These are phyloP conservation scores for Plasmodium reichenowi DNA, from an alignment of 169 alveolate species.

Conservation along the genomic window DNA sequence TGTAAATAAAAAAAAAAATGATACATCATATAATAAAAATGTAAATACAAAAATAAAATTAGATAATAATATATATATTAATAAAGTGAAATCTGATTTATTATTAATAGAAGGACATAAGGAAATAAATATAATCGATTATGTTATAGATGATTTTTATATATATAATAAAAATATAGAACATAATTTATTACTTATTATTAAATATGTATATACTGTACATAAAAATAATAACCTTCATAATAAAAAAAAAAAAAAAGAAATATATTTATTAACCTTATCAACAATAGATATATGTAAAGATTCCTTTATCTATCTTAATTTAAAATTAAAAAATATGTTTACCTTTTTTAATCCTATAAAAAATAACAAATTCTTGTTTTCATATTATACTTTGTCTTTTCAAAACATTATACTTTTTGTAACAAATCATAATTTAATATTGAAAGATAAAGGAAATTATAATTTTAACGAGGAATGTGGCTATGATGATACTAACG, in stretches of 20 bases:
- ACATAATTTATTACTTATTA: slow-evolving; percentile 32
- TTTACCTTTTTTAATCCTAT: slow-evolving; percentile 64
- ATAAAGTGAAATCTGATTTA: slow-evolving; percentile 29
- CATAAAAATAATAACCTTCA: background rate
- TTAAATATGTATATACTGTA: slow-evolving; percentile 26
- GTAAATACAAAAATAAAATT: background rate
- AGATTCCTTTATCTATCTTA: slow-evolving; percentile 30
- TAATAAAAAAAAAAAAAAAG: slow-evolving; percentile 24
- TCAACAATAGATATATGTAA: slow-evolving; percentile 63
- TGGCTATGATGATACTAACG: no score
- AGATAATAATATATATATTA: slow-evolving; percentile 40
- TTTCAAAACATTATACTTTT: slow-evolving; percentile 50
- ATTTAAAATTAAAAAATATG: slow-evolving; percentile 42
- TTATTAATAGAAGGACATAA: slow-evolving; percentile 8
- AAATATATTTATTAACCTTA: slow-evolving; percentile 20
- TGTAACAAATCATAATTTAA: slow-evolving; percentile 42
- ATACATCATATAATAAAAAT: background rate
- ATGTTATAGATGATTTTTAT: slow-evolving; percentile 46
- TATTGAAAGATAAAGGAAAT: no score
- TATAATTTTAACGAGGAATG: no score
- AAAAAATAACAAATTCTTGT: slow-evolving; percentile 10
- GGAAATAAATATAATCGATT: slow-evolving; percentile 13
- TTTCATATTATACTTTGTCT: slow-evolving; percentile 43
- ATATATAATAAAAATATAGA: slow-evolving; percentile 27
- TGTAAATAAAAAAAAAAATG: background rate